These are phyloP conservation scores for Hyphopichia khmerensis DNA, from an alignment of 1,139 yeast genomes.

Conservation along the genomic window DNA sequence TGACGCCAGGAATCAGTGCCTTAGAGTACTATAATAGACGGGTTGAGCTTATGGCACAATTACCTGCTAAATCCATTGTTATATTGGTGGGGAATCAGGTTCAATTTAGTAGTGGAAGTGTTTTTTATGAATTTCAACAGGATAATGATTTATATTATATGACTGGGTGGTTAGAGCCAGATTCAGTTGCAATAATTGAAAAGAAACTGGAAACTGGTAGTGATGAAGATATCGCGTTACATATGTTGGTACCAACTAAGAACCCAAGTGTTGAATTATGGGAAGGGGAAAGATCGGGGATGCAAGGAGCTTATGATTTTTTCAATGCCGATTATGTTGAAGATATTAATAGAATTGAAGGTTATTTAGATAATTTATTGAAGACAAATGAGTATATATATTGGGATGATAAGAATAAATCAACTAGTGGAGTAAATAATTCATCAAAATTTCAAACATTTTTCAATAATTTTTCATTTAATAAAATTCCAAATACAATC, in stretches of 20 bases:
- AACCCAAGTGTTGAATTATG: conserved; percentile 77
- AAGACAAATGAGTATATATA: conserved; percentile 48
- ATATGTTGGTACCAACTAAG: conserved; percentile 85
- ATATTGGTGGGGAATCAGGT: conserved; percentile 71
- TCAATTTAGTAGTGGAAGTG: conserved; percentile 84
- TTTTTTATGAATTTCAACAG: conserved; percentile 89
- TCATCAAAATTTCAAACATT: conserved; percentile 12
- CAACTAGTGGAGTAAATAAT: conserved; percentile 6
- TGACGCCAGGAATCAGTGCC: conserved; percentile 88
- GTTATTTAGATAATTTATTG: conserved; percentile 47
- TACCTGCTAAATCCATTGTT: conserved; percentile 69
- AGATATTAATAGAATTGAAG: conserved; percentile 42
- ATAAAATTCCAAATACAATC: conserved; percentile 14
- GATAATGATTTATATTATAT: conserved; percentile 83
- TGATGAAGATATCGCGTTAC: conserved; percentile 58
- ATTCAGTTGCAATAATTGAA: conserved; percentile 73
- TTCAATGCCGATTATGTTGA: conserved; percentile 85
- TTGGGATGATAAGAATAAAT: conserved; percentile 37
- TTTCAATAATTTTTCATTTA: conserved; percentile 9
- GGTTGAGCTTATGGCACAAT: conserved; percentile 46
- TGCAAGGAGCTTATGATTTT: conserved; percentile 73
- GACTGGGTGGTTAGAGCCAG: conserved; percentile 94
- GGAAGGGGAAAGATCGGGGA: conserved; percentile 94
- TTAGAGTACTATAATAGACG: conserved; percentile 78
- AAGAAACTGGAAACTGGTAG: conserved; percentile 46